Evolutionary conservation across 1,284 basidiomycete species (phyloP).

Genomic region (Cryptococcus wingfieldii): DNA sequence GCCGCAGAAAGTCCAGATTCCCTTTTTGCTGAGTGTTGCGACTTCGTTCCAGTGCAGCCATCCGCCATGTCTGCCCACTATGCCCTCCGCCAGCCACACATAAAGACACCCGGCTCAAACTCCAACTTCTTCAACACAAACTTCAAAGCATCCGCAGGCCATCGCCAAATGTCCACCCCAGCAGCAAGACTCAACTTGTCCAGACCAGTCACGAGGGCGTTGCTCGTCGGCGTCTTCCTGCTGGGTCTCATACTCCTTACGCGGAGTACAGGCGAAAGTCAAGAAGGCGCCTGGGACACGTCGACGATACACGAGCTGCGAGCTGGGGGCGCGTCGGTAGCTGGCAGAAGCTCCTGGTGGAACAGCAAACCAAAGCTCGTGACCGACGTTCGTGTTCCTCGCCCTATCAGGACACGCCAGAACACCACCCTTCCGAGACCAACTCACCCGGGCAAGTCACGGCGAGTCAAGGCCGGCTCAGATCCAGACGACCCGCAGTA

Average conservation of each 20-base stretch:
- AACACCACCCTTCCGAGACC: conserved; percentile 1
- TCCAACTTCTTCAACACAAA: too few species aligned
- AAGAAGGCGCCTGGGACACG: neutral
- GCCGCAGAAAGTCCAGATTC: too few species aligned
- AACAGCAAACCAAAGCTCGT: neutral
- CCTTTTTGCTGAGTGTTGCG: too few species aligned
- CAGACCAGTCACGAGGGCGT: too few species aligned
- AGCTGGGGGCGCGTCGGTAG: too few species aligned
- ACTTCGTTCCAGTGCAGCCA: too few species aligned
- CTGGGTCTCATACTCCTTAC: too few species aligned
- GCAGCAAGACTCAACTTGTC: conserved; percentile 1
- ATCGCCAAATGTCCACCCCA: neutral
- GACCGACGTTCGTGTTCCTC: neutral
- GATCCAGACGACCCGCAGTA: conserved; percentile 24
- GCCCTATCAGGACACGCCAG: neutral
- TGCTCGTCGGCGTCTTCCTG: too few species aligned
- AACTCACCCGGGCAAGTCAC: conserved; percentile 14
- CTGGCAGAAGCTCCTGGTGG: neutral
- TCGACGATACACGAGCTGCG: too few species aligned
- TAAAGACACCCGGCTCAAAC: too few species aligned
- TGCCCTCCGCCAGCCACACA: too few species aligned
- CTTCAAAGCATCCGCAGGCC: neutral
- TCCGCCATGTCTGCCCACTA: too few species aligned
- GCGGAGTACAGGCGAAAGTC: neutral
- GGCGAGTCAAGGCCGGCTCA: conserved; percentile 16